phyloP scores from a whole-genome alignment of 768 basidiomycete species.

The Grammothele lineata region DNA sequence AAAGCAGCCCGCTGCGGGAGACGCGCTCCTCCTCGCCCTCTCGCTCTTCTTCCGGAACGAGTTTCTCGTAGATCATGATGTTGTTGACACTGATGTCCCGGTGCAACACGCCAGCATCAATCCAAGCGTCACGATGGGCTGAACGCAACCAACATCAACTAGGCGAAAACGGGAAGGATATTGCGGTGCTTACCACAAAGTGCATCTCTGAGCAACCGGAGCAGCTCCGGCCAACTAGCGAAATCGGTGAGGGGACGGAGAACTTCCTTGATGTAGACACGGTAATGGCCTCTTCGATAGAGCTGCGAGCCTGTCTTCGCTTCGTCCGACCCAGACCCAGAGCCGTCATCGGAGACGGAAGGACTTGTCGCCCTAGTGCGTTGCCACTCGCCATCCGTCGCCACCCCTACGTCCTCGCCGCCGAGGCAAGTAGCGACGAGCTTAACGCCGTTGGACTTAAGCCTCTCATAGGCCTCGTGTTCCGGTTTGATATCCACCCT shows the following conservation, averaged over 20 bases:
- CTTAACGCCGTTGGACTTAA: background rate
- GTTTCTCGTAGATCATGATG: background rate
- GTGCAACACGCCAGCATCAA: background rate
- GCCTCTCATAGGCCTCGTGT: background rate
- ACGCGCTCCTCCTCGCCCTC: slow-evolving; percentile 6
- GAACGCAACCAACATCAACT: no score
- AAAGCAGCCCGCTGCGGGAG: background rate
- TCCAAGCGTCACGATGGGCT: slow-evolving; percentile 1
- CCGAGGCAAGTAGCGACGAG: background rate
- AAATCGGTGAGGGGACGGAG: background rate
- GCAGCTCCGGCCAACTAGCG: background rate
- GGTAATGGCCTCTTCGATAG: background rate
- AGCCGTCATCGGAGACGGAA: no score
- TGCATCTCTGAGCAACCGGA: no score
- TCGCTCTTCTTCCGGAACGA: background rate
- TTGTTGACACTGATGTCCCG: background rate
- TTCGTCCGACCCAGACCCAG: no score
- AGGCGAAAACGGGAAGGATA: no score
- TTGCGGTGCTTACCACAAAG: no score
- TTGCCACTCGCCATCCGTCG: no score
- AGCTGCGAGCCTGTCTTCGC: no score
- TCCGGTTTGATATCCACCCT: background rate
- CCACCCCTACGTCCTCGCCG: background rate
- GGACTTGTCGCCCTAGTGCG: no score
- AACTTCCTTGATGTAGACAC: background rate